Percentiles rank a stretch among this genome's conserved stretches.
phyloP scores from a whole-genome alignment of 2,329 filamentous ascomycete species.

The Hypoxylon sp. region DNA sequence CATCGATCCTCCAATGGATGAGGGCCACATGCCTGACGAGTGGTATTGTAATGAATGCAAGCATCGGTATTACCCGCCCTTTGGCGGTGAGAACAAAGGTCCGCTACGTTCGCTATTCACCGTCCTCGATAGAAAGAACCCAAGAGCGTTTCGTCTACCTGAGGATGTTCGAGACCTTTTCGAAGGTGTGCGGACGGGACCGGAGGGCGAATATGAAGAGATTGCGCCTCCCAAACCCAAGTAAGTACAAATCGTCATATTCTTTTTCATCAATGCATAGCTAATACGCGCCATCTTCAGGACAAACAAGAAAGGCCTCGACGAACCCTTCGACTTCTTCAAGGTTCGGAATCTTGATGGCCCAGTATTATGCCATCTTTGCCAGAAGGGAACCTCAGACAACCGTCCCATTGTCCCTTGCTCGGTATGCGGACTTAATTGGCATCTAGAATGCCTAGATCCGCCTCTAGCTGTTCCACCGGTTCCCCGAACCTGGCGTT shows the following conservation, averaged over 20 bases:
- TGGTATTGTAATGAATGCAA: slow-evolving; percentile 88
- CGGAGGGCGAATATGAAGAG: slow-evolving; percentile 87
- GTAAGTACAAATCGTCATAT: slow-evolving; percentile 63
- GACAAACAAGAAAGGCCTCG: slow-evolving; percentile 67
- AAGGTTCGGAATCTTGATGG: slow-evolving; percentile 80
- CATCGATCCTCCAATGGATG: slow-evolving; percentile 82
- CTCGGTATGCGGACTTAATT: slow-evolving; percentile 82
- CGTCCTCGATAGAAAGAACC: slow-evolving; percentile 76
- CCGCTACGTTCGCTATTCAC: slow-evolving; percentile 75
- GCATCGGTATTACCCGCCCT: slow-evolving; percentile 63
- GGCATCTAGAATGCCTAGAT: slow-evolving; percentile 94
- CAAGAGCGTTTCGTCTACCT: slow-evolving; percentile 81
- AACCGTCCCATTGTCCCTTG: slow-evolving; percentile 86
- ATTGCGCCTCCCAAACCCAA: slow-evolving; percentile 65
- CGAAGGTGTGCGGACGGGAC: slow-evolving; percentile 81
- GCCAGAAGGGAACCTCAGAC: slow-evolving; percentile 74
- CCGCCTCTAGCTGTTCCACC: slow-evolving; percentile 87
- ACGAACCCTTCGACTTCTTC: slow-evolving; percentile 77
- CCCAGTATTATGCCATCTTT: slow-evolving; percentile 82
- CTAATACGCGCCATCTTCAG: slow-evolving; percentile 58
- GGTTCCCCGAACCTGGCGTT: slow-evolving; percentile 84
- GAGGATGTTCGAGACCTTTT: slow-evolving; percentile 80
- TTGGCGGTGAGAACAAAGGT: slow-evolving; percentile 64
- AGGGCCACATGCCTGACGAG: slow-evolving; percentile 75
- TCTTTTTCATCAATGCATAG: slow-evolving; percentile 29